Evolutionary conservation across 176 grass and related monocot species (phyloP).

Genomic region (Saccharum spontaneum): DNA sequence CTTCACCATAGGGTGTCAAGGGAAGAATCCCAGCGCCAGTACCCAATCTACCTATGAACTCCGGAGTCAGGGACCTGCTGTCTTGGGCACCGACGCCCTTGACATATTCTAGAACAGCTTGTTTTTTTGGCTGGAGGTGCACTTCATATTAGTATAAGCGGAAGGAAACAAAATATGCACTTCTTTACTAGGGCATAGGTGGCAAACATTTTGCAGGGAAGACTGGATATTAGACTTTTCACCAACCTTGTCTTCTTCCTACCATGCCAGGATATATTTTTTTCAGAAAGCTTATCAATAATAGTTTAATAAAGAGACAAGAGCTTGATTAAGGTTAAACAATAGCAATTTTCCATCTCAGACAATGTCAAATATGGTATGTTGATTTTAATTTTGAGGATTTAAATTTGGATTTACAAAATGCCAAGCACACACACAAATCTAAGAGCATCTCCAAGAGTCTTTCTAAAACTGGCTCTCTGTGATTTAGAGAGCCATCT

Average conservation of each 20-base stretch:
- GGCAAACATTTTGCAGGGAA: constrained; percentile 13
- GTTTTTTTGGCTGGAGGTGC: not conserved
- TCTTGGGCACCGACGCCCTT: no score
- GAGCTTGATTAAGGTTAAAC: not conserved
- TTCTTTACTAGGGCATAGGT: not conserved
- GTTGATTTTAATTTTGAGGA: constrained; percentile 19
- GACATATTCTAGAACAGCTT: not conserved
- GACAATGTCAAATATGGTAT: not conserved
- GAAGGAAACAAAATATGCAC: not conserved
- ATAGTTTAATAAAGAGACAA: constrained; percentile 7
- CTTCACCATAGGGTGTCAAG: no score
- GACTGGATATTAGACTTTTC: not conserved
- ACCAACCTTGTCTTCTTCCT: not conserved
- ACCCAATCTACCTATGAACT: no score
- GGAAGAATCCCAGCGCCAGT: no score
- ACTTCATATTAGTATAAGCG: not conserved
- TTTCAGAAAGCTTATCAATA: not conserved
- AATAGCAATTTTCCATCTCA: not conserved
- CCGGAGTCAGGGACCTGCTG: no score
- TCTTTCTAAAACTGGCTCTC: no score
- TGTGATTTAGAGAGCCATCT: no score
- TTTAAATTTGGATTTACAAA: constrained; percentile 16
- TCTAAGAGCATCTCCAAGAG: no score
- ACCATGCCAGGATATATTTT: constrained; percentile 7
- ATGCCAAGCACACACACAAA: not conserved